Evolutionary conservation across 371 early-diverging fungal species (phyloP), one percentile per base, ranked within the genome.

Genomic region (Mortierella sp.): DNA sequence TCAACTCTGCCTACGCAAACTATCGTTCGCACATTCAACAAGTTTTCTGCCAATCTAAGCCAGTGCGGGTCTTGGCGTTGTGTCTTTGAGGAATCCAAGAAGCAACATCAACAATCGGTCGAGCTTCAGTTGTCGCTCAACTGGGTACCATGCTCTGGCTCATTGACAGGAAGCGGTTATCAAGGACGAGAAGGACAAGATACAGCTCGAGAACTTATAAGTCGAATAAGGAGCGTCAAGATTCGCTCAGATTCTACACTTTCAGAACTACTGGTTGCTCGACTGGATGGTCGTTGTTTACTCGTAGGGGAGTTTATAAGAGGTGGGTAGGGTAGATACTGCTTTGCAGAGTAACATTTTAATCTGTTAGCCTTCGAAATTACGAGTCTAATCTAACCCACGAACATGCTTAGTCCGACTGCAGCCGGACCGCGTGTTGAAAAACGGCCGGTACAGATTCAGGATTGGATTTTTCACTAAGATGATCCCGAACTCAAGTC

Each of bases 191-290:
- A 4, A 13, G 7, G 21, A 45, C 16, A 47, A 6, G 19, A 41
- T 63, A n/a, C 43, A 24, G 32, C 50, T 8, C 38, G 58, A 0
- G 77, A 68, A 22, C 50, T 72, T 22, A 60, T 77, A 28, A 60
- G 72, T 28, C 67, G 61, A 32, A 68, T 77, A 32, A 58, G 36
- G 40, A 68, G 65, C 55, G 45, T 77, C 50, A 71, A 68, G 33
- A 38, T 77, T 13, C 69, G 69, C 10, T 77, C 77, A 10, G 77
- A 72, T 47, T 65, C 77, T 16, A 77, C 77, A 3, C 68, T 77
- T 3, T 77, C 77, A 3, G 77, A 68, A 6, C 50, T 77, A 9
- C 16, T 68, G n/a, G 68, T 65, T 7, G 62, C 50, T 15, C 69
- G 19, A 1, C 21, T 77, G 11, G 69, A 77, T n/a, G 77, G 77